Evolutionary conservation across 192 early-diverging fungal genomes (phyloP).

Genomic region (Oehlia diaphana): DNA sequence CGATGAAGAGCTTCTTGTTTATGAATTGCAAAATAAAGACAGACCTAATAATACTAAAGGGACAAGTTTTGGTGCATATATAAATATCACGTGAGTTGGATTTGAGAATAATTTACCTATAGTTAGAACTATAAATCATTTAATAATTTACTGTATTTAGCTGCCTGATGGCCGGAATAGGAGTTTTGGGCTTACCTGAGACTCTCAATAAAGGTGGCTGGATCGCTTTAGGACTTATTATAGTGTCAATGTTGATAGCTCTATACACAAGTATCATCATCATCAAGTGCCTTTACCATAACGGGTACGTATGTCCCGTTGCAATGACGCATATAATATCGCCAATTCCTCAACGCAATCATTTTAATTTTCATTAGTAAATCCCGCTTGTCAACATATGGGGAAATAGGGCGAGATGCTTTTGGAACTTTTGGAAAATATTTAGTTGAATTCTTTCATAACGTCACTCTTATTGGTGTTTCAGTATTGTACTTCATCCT

Average conservation of each 20-base stretch:
- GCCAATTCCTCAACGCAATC: not conserved
- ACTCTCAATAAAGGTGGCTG: slow-evolving; percentile 77
- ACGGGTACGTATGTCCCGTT: slow-evolving; percentile 31
- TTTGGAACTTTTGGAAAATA: slow-evolving; percentile 66
- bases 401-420: slow-evolving; percentile 69
- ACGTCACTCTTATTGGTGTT: slow-evolving; percentile 68
- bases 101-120: not conserved
- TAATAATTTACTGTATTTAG: not conserved
- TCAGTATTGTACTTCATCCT: slow-evolving; percentile 73
- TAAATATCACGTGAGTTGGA: not conserved
- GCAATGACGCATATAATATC: not conserved
- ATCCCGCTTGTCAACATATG: slow-evolving; percentile 57
- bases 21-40: not conserved
- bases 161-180: slow-evolving; percentile 58
- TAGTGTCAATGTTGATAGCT: slow-evolving; percentile 68
- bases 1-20: not conserved
- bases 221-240: slow-evolving; percentile 68
- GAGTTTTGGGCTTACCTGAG: slow-evolving; percentile 82
- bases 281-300: slow-evolving; percentile 72
- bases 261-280: slow-evolving; percentile 72
- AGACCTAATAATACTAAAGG: not conserved
- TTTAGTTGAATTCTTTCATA: slow-evolving; percentile 65
- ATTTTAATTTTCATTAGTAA: slow-evolving; percentile 30
- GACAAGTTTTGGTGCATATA: not conserved
- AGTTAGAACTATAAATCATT: not conserved